Percentiles rank a stretch among this genome's conserved stretches.
Conservation (phyloP, 768 basidiomycete genomes). For the Pulveroboletus sp. region DNA sequence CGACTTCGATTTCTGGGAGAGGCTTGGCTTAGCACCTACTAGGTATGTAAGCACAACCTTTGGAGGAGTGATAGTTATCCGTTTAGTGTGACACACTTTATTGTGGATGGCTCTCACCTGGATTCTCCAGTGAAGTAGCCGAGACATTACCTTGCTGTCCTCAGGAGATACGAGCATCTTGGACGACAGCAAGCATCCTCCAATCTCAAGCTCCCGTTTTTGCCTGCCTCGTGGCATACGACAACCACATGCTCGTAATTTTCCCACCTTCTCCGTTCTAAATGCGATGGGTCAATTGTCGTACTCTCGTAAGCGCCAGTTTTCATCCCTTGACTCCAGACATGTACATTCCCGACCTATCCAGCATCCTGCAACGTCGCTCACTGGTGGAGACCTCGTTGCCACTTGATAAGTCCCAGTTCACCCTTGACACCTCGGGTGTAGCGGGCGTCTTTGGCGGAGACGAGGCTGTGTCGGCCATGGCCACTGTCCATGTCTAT, state of each 20-base stretch:
- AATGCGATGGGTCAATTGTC: not conserved
- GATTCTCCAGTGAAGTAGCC: no score
- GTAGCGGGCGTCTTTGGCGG: constrained; percentile 37
- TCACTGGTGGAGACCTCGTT: constrained; percentile 11
- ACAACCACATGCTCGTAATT: not conserved
- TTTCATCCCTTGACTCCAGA: not conserved
- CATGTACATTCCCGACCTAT: constrained; percentile 21
- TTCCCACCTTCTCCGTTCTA: not conserved
- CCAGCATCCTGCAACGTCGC: constrained; percentile 12
- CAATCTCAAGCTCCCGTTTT: not conserved
- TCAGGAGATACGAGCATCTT: not conserved
- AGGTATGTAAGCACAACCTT: no score
- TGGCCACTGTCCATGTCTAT: constrained; percentile 35
- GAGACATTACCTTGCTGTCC: constrained; percentile 19
- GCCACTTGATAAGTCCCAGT: constrained; percentile 17
- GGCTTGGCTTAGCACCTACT: no score
- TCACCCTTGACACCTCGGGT: constrained; percentile 30
- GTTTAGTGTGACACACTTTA: no score
- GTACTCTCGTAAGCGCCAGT: not conserved
- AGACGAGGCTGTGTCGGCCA: constrained; percentile 36
- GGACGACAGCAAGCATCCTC: not conserved
- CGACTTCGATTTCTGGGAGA: no score
- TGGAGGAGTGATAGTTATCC: no score
- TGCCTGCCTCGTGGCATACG: not conserved
- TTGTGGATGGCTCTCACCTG: no score